Evolutionary conservation across 2,329 filamentous ascomycete species (phyloP).

Genomic region (Microdochium bolleyi): DNA sequence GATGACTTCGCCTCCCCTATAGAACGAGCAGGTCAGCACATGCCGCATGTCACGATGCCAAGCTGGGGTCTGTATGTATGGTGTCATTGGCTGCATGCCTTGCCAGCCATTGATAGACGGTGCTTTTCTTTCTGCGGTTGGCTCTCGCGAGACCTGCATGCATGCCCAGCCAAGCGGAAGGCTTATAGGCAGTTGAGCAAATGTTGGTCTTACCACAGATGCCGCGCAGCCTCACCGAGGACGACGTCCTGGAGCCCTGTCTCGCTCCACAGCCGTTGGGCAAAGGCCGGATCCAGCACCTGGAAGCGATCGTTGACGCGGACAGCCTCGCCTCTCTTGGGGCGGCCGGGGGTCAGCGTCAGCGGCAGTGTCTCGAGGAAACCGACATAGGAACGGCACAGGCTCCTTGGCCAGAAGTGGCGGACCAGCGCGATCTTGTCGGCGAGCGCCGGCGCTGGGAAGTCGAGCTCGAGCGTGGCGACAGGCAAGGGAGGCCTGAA

Average conservation of each 20-base stretch:
- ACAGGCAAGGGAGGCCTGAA: constrained; percentile 63
- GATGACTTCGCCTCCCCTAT: constrained; percentile 76
- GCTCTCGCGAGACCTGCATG: background rate
- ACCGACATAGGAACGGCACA: constrained; percentile 69
- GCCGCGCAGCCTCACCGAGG: constrained; percentile 27
- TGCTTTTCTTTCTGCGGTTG: background rate
- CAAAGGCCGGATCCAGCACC: constrained; percentile 67
- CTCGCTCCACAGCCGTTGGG: constrained; percentile 65
- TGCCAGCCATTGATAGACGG: background rate
- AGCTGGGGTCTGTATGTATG: too few species aligned
- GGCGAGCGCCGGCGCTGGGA: constrained; percentile 29
- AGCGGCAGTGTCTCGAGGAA: constrained; percentile 65
- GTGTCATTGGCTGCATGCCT: background rate
- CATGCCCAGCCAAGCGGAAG: background rate
- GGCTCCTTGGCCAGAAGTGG: constrained; percentile 64
- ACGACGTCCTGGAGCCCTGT: constrained; percentile 64
- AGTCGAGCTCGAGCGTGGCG: constrained; percentile 51
- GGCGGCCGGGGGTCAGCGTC: constrained; percentile 68
- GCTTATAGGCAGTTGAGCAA: constrained; percentile 1
- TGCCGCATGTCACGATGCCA: too few species aligned
- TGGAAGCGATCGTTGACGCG: constrained; percentile 88
- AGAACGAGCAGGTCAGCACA: constrained; percentile 7
- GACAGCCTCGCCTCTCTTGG: constrained; percentile 72
- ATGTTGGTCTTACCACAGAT: constrained; percentile 33
- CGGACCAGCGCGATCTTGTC: constrained; percentile 67